Base-by-base conservation (phyloP, 208 protist species). In the Lotmaria passim region DNA sequence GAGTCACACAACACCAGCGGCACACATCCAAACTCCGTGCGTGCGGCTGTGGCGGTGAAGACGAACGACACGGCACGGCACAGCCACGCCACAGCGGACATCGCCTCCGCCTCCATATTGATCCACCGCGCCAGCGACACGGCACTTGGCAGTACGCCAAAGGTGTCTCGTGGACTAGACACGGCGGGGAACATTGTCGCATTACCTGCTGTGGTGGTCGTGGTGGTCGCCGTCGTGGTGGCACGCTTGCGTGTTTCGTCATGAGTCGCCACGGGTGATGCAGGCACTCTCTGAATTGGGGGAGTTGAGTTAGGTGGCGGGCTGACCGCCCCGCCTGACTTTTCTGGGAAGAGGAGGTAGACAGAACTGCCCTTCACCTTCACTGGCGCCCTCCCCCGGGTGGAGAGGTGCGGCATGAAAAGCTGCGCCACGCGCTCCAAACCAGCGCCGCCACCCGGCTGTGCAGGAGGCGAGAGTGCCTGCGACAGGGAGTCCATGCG, bases 401-500 rank as follows among this genome's bases (percentile, higher is more conserved):
- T 59, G 8, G 85, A 53, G 58, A 73, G 3, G 2, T 79, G 81
- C 12, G 82, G 82, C 23, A 77, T 69, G 33, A 87, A 65, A 39
- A 81, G 65, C 46, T 76, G 78, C 43, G 74, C 70, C 23, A 86
- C 50, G 2, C 50, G 61, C 28, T 70, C 52, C 67, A 85, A 72
- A 3, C 79, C 81, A 2, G 47, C 74, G 21, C 39, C 41, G 14
- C 72, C 65, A 39, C 41, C 24, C 0, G 31, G 28, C n/a, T 39
- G 26, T 17, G 48, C 46, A 23, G 59, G 46, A n/a, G 39, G 48
- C 17, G 52, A 23, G 19, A 87, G 63, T 23, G 74, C 85, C 6
- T 76, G 53, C 8, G 68, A 39, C 3, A 87, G 65, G 21, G 69
- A 78, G 57, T 51, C n/a, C 43, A 46, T 73, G 28, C 57, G 34